Percentiles rank a stretch among this genome's conserved stretches.
phyloP scores from a whole-genome alignment of 441 rosid genomes.

The Adansonia grandidieri region DNA sequence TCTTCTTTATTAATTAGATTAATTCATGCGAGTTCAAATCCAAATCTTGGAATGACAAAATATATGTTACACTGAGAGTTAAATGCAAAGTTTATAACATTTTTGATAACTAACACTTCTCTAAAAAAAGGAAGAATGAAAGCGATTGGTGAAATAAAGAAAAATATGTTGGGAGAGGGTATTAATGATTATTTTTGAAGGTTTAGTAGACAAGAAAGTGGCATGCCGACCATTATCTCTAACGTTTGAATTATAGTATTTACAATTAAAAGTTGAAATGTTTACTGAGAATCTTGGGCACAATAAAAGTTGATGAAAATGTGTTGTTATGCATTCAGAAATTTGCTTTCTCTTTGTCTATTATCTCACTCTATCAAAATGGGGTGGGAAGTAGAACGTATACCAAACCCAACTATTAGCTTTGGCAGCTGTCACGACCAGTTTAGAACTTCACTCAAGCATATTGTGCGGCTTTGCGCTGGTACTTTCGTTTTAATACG shows the following conservation, averaged over 20 bases:
- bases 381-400: background rate
- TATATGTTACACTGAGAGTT: no score
- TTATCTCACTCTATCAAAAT: background rate
- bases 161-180: background rate
- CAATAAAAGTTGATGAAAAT: constrained; percentile 1
- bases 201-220: constrained; percentile 27
- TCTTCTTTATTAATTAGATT: no score
- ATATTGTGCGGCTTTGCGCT: no score
- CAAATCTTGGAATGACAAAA: no score
- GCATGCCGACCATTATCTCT: constrained; percentile 15
- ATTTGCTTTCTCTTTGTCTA: background rate
- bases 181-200: constrained; percentile 21
- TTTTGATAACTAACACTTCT: no score
- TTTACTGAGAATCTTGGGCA: constrained; percentile 30
- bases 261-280: constrained; percentile 32
- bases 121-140: no score
- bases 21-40: no score
- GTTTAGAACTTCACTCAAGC: no score
- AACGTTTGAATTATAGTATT: constrained; percentile 25
- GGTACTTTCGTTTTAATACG: no score
- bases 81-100: no score
- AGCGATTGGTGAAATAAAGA: background rate
- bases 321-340: background rate
- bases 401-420: constrained; percentile 1
- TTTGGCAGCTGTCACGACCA: no score